phyloP scores from a whole-genome alignment of 169 alveolate species.

The Eimeria praecox region DNA sequence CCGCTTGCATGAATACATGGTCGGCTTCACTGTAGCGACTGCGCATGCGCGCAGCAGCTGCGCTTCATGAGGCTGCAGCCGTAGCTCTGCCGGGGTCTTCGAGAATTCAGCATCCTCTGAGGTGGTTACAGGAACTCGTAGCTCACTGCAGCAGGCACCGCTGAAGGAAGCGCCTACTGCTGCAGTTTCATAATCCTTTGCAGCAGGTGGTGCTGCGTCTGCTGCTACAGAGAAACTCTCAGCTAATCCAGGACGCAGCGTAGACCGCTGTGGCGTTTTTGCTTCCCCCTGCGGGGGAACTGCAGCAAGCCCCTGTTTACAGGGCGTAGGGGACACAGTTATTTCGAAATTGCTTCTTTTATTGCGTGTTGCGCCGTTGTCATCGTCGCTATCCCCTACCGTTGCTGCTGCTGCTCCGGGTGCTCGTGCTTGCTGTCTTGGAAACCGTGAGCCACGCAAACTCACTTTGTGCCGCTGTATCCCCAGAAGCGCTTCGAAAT shows the following conservation, averaged over 20 bases:
- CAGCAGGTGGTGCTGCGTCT: background rate
- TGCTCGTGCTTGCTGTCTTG: background rate
- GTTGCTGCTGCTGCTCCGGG: conserved; percentile 28
- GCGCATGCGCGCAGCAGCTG: conserved; percentile 70
- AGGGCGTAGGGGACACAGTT: background rate
- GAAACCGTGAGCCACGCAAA: background rate
- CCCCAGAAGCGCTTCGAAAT: conserved; percentile 17
- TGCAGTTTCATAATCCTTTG: background rate
- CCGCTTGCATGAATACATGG: conserved; percentile 33
- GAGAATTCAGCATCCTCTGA: background rate
- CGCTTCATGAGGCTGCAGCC: conserved; percentile 13
- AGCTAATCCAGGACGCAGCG: background rate
- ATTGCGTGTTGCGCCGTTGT: background rate
- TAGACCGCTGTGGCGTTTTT: background rate
- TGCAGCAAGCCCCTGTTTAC: background rate
- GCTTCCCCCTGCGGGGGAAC: background rate
- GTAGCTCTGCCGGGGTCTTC: background rate
- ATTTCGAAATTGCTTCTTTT: background rate
- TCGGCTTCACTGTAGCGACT: conserved; percentile 53
- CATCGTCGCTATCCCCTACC: background rate
- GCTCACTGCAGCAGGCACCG: conserved; percentile 11
- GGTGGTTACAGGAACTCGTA: background rate
- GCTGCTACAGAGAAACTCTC: background rate
- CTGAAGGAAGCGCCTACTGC: background rate
- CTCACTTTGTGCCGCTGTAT: conserved; percentile 9